Conservation (phyloP, 495 filamentous ascomycete species). For the Trichoderma asperelloides region DNA sequence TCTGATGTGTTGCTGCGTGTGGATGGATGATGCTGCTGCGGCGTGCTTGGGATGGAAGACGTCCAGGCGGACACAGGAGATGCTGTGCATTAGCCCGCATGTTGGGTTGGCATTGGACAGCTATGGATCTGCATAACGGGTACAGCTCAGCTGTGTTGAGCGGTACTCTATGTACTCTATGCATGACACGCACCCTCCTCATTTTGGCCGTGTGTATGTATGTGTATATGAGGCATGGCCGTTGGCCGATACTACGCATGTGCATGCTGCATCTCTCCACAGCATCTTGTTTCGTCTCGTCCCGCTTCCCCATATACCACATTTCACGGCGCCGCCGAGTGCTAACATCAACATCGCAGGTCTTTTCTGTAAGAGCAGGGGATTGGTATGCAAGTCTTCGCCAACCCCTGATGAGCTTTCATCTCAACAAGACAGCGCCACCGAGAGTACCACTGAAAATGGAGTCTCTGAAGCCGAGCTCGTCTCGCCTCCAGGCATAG, state of each 20-base stretch:
- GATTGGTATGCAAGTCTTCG: neutral
- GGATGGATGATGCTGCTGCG: neutral
- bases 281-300: neutral
- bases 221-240: neutral
- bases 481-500: neutral
- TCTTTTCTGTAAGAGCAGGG: constrained; percentile 5
- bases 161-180: neutral
- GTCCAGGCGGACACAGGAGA: neutral
- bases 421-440: neutral
- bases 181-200: neutral
- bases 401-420: neutral
- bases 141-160: neutral
- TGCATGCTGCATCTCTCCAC: neutral
- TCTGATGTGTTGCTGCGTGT: neutral
- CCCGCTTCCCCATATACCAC: neutral
- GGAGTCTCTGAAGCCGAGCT: neutral
- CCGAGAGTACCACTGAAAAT: neutral
- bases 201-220: neutral
- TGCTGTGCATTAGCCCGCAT: no score
- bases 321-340: neutral
- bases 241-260: neutral
- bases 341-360: neutral
- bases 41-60: neutral
- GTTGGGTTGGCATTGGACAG: neutral
- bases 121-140: neutral